Conservation (phyloP, 441 rosid species). For the Capsella rubella region DNA sequence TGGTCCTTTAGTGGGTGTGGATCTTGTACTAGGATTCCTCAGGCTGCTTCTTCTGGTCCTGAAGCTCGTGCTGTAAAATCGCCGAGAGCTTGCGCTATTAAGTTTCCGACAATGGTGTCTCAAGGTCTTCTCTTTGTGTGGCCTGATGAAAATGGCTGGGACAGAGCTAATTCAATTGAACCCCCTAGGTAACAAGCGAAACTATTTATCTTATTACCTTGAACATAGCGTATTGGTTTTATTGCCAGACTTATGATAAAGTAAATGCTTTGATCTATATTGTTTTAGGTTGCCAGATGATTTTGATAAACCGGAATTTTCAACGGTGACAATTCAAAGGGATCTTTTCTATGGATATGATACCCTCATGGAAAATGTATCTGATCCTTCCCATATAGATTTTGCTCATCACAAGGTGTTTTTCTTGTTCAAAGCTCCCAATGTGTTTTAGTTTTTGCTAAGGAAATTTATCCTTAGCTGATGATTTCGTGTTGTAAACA, state of each 20-base stretch:
- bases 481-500: conserved; percentile 38
- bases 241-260: too few species aligned
- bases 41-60: conserved; percentile 83
- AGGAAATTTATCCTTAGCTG: background rate
- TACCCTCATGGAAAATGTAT: conserved; percentile 97
- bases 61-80: conserved; percentile 88
- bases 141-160: conserved; percentile 93
- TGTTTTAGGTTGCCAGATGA: conserved; percentile 84
- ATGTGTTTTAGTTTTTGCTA: background rate
- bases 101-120: conserved; percentile 78
- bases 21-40: conserved; percentile 85
- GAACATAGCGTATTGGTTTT: conserved; percentile 10
- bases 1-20: conserved; percentile 95
- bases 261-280: conserved; percentile 13
- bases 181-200: conserved; percentile 58
- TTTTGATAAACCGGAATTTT: conserved; percentile 83
- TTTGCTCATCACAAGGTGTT: conserved; percentile 95
- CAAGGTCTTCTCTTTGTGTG: conserved; percentile 97
- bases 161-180: conserved; percentile 75
- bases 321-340: conserved; percentile 90
- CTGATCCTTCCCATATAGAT: conserved; percentile 96
- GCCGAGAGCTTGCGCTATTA: conserved; percentile 77
- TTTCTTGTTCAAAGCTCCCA: background rate
- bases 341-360: conserved; percentile 94
- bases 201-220: background rate